Evolutionary conservation across 1,139 yeast species (phyloP), one percentile per base, ranked within the genome.

Genomic region (Blastobotrys persicus): DNA sequence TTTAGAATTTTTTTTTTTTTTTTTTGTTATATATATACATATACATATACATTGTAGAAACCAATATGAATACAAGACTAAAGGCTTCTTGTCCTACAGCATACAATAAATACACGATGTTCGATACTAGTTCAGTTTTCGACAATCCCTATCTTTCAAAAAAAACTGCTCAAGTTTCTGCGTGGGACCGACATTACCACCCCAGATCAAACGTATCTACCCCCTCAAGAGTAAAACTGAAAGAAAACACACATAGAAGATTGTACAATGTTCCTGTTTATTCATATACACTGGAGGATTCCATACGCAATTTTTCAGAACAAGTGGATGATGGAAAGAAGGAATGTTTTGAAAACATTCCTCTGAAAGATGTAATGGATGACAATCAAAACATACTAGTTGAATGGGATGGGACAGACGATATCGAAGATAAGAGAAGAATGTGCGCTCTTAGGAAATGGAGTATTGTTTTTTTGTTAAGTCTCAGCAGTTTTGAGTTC

Each of bases 341-440:
- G 2, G 38, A 32, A 16, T 13, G 26, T 2, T 18, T 19, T 7
- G 40, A 34, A 4, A 33, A 20, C 26, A 23, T 42, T 9, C 39
- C 31, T 3, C 38, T 31, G 18, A n/a, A 20, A 12, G 38, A 44
- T 12, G 17, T n/a, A 16, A 20, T 19, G 18, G 40, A 23, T 12
- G 44, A 31, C 7, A 19, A 11, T 3, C 9, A 33, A 11, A 18
- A 13, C 11, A 42, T 48, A 31, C 46, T 44, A 26, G 51, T 48
- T 14, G 40, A 26, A 33, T 48, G 51, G 51, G 51, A 48, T 41
- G 51, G 51, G 3, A 16, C 44, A 19, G 51, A 48, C 19, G 48
- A 44, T 16, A 31, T 14, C 7, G 51, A 48, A 35, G 51, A 49
- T 23, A 31, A 32, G 13, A 38, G 47, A 4, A 28, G 7, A 13